Evolutionary conservation across 2,329 filamentous ascomycete genomes (phyloP), one percentile per base, ranked within the genome.

Genomic region (Diaporthe eres): DNA sequence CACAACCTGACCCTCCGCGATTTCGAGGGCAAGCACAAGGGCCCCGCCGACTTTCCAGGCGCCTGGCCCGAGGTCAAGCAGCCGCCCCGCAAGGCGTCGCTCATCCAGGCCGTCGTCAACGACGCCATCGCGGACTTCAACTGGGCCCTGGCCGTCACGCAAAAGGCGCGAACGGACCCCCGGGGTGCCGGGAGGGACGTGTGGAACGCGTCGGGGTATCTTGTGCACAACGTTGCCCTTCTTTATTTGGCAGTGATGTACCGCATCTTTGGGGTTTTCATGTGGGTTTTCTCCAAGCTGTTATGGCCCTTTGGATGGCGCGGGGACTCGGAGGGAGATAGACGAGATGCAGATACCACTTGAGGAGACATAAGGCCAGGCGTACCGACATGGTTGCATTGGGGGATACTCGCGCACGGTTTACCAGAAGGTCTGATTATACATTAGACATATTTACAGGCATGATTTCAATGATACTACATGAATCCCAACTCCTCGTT

Each of bases 31-130:
- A 79, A 78, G 19, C 75, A 78, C 15, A 76, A 73, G 34, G 81
- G 81, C 4, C 77, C 80, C 5, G 81, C 80, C 6, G 77, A 78
- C 37, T 82, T 82, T 39, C 81, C 81, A 13, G 81, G 81, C 37
- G 80, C 81, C 2, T 71, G 77, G 53, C 81, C 81, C 15, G 73
- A 78, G 22, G 81, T 82, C 2, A 55, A 76, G 13, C 77, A 78
- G 28, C 80, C 81, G n/a, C 81, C 81, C 0, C 80, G 77, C 55
- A 80, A 78, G 58, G 76, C 73, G 4, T 81, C 81, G 0, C 78
- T 81, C 73, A 61, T 82, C 25, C 74, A 79, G 42, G 81, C 78
- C 73, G 78, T 77, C 6, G 39, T 80, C 17, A 77, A 78, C 47
- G 74, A 78, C 28, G 61, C 61, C 15, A 77, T 77, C 39, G 51